Evolutionary conservation across 73 alveolate genomes (phyloP).

Genomic region (Tetrahymena elliotti): DNA sequence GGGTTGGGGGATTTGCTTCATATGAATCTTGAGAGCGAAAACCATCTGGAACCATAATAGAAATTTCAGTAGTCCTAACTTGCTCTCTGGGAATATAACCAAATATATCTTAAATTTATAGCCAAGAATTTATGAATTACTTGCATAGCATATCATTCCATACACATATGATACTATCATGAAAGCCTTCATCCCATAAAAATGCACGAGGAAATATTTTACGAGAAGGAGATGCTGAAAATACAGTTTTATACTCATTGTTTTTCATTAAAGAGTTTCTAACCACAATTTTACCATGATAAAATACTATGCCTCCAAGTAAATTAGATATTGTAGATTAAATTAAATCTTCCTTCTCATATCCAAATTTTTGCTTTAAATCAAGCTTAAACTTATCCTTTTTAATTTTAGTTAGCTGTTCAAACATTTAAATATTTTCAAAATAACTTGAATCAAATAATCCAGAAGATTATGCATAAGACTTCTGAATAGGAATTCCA

Average conservation of each 20-base stretch:
- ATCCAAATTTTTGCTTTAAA: neutral
- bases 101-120: slow-evolving; percentile 70
- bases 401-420: neutral
- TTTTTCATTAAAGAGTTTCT: slow-evolving; percentile 24
- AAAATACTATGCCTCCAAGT: slow-evolving; percentile 83
- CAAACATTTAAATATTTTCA: neutral
- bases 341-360: neutral
- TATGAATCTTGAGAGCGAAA: slow-evolving; percentile 15
- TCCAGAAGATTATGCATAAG: neutral
- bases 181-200: slow-evolving; percentile 99
- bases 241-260: slow-evolving; percentile 35
- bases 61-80: slow-evolving; percentile 67
- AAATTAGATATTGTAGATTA: slow-evolving; percentile 28
- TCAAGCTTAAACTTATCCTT: neutral
- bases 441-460: neutral
- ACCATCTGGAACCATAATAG: slow-evolving; percentile 28
- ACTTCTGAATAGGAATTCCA: neutral
- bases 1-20: slow-evolving; percentile 44
- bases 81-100: slow-evolving; percentile 98
- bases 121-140: slow-evolving; percentile 85
- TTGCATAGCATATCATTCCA: slow-evolving; percentile 83
- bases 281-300: slow-evolving; percentile 62
- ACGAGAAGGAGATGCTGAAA: slow-evolving; percentile 91
- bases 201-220: slow-evolving; percentile 92
- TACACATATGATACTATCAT: slow-evolving; percentile 68